These are phyloP conservation scores for Talaromyces sp. DNA, from an alignment of 2,329 filamentous ascomycete species.

Conservation along the genomic window DNA sequence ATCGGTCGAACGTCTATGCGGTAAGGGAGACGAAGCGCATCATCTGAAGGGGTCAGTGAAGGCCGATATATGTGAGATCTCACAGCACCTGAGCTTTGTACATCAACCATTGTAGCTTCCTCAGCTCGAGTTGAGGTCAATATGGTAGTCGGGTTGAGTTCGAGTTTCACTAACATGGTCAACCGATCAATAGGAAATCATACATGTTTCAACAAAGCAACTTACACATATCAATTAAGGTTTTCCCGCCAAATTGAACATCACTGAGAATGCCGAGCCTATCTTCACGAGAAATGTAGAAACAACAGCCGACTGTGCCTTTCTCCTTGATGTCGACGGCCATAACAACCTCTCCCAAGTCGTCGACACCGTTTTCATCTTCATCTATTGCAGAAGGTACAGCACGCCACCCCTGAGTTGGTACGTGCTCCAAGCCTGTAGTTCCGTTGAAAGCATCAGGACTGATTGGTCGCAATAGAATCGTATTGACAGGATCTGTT, in stretches of 20 bases:
- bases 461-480: not conserved
- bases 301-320: slow-evolving; percentile 75
- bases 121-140: slow-evolving; percentile 57
- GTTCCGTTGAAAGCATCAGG: not conserved
- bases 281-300: slow-evolving; percentile 69
- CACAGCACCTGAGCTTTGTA: slow-evolving; percentile 35
- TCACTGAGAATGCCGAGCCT: slow-evolving; percentile 75
- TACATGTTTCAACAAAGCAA: not conserved
- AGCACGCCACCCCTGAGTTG: not conserved
- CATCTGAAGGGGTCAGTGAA: slow-evolving; percentile 31
- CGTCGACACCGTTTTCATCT: slow-evolving; percentile 35
- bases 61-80: too few relatives aligned
- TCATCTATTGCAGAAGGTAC: not conserved
- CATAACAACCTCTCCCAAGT: slow-evolving; percentile 71
- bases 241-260: slow-evolving; percentile 63
- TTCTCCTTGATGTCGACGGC: slow-evolving; percentile 71
- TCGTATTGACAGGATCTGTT: not conserved
- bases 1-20: slow-evolving; percentile 66
- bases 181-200: not conserved
- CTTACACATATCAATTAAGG: slow-evolving; percentile 60
- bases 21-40: slow-evolving; percentile 56
- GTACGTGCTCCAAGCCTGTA: not conserved
- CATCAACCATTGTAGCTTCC: slow-evolving; percentile 35
- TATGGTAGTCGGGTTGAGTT: slow-evolving; percentile 60
- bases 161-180: slow-evolving; percentile 49